Base-by-base conservation (phyloP, 305 asterid genomes). In the Fraxinus baroniana region DNA sequence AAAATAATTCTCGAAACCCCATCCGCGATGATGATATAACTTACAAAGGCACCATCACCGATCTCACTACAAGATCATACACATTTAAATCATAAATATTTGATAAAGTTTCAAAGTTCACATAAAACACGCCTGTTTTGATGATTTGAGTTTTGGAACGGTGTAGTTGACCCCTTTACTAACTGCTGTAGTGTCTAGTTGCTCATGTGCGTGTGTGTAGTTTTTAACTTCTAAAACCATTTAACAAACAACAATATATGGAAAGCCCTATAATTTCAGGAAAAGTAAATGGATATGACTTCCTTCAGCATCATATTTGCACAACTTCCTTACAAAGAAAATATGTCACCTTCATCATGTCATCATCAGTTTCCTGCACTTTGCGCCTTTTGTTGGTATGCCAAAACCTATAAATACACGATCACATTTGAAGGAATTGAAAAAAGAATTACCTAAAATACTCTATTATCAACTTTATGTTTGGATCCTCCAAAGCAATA, bases 321-420 rank as follows among this genome's bases (percentile, higher is more conserved):
- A 70, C 79, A 78, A 78, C 81, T 78, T 80, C 84, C 76, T 81
- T 85, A 46, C 52, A 33, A 33, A 72, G 57, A 68, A 20, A 26
- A 33, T 68, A 78, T 33, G 64, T 57, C 77, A 24, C 81, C 80
- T 79, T 78, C 83, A 32, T 60, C 82, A 74, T 52, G 52, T 64
- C 77, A 68, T 82, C 76, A 8, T 76, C 78, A 33, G 62, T 79
- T 82, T 80, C 78, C 86, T 70, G 66, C 41, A 49, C 41, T 79
- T 80, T 76, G 84, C 35, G 81, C 81, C 89, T 88, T 94, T 78
- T 87, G 83, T 78, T 90, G 89, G 84, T 91, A 94, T 82, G 97
- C 93, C 81, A 94, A 80, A 87, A 92, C 93, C 98, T 94, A 70
- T 28, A 95, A 86, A 89, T 41, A 55, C 82, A 78, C 84, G 62